Evolutionary conservation across 2,329 filamentous ascomycete species (phyloP).

Genomic region (Alternaria arbusti): DNA sequence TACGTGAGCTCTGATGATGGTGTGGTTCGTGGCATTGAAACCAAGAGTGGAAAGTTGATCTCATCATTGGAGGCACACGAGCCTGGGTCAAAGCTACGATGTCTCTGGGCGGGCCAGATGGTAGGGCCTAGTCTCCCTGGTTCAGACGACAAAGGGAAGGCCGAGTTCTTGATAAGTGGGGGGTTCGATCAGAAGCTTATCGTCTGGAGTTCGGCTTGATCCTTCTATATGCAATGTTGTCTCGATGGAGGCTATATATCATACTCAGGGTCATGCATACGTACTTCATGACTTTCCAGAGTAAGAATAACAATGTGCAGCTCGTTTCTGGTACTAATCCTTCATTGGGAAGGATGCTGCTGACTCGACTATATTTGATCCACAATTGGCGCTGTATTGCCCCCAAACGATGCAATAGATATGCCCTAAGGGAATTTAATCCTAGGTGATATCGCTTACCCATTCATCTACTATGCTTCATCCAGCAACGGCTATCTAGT

Average conservation of each 20-base stretch:
- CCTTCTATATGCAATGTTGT: background rate
- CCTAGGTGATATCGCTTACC: background rate
- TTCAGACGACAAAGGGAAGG: slow-evolving; percentile 21
- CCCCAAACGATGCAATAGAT: background rate
- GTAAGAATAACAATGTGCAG: background rate
- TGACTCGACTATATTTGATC: background rate
- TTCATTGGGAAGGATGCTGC: background rate
- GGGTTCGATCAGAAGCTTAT: slow-evolving; percentile 69
- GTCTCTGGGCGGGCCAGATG: slow-evolving; percentile 62
- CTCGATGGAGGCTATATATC: background rate
- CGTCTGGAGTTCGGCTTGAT: slow-evolving; percentile 55
- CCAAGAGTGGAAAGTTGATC: slow-evolving; percentile 63
- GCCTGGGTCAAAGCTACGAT: slow-evolving; percentile 63
- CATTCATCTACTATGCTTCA: background rate
- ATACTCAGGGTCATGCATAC: background rate
- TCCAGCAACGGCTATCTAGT: background rate
- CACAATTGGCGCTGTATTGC: background rate
- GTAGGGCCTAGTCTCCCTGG: slow-evolving; percentile 27
- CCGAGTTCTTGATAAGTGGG: slow-evolving; percentile 66
- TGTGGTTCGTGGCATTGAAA: slow-evolving; percentile 65
- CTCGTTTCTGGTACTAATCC: background rate
- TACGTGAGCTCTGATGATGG: slow-evolving; percentile 72
- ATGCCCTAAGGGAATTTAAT: background rate
- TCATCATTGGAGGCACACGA: slow-evolving; percentile 62
- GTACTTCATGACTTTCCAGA: background rate